Evolutionary conservation across 225 moss, liverwort and hornwort species (phyloP).

Genomic region (Marchantia polymorpha): DNA sequence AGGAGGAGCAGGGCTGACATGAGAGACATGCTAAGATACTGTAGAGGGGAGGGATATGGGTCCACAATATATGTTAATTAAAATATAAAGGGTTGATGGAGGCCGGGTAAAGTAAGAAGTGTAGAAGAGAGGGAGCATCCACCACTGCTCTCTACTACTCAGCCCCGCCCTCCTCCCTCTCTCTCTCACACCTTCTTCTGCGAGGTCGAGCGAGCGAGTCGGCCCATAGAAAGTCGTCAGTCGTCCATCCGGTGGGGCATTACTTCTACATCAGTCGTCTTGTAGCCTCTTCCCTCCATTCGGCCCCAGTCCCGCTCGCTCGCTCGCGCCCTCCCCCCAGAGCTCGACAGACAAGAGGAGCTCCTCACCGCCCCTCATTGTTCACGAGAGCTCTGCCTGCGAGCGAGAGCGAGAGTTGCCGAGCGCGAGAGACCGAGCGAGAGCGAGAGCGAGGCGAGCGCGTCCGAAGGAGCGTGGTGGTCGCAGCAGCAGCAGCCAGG

Average conservation of each 20-base stretch:
- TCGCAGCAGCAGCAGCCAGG: background rate
- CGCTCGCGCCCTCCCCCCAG: background rate
- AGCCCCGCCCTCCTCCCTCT: background rate
- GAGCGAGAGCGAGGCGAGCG: background rate
- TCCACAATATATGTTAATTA: conserved; percentile 2
- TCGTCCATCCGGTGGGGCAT: background rate
- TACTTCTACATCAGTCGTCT: background rate
- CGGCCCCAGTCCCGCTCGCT: background rate
- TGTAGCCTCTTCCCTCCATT: conserved; percentile 3
- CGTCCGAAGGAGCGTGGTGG: background rate
- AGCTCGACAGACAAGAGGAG: conserved; percentile 16
- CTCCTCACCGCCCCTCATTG: conserved; percentile 12
- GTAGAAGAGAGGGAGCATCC: conserved; percentile 9
- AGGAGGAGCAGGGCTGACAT: background rate
- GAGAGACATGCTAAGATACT: conserved; percentile 7
- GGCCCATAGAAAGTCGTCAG: conserved; percentile 10
- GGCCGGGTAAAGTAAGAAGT: background rate
- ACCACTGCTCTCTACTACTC: conserved; percentile 6
- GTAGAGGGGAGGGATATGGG: conserved; percentile 6
- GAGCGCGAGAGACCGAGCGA: background rate
- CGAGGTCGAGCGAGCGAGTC: background rate
- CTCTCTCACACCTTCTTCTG: background rate
- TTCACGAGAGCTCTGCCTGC: background rate
- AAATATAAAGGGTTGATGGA: background rate
- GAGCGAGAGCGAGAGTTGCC: background rate